phyloP scores from a whole-genome alignment of 495 filamentous ascomycete species.

The Podospora tetraspora region DNA sequence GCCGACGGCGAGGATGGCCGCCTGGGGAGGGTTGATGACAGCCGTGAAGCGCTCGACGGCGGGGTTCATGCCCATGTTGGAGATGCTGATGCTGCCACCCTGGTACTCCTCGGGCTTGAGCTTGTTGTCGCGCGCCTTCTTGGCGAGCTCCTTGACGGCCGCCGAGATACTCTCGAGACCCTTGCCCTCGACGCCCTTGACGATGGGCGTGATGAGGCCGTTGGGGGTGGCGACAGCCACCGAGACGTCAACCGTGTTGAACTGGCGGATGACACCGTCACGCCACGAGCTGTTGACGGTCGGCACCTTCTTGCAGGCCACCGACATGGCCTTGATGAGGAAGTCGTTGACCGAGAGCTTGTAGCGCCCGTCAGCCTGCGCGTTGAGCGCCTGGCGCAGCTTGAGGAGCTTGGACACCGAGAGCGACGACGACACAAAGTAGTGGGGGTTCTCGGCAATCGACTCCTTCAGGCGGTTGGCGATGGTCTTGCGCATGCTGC shows the following conservation, averaged over 20 bases:
- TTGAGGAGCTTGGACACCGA: constrained; percentile 93
- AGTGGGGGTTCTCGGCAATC: constrained; percentile 89
- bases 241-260: constrained; percentile 82
- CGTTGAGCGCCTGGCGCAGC: constrained; percentile 91
- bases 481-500: constrained; percentile 97
- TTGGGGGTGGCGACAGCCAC: constrained; percentile 92
- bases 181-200: constrained; percentile 74
- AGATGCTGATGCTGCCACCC: constrained; percentile 98
- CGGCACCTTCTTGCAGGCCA: constrained; percentile 87
- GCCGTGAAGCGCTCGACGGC: constrained; percentile 98
- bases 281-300: constrained; percentile 94
- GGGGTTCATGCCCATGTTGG: constrained; percentile 99
- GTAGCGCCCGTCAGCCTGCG: constrained; percentile 81
- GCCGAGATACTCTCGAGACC: constrained; percentile 83
- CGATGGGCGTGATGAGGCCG: constrained; percentile 96
- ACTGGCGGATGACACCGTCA: constrained; percentile 84
- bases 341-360: constrained; percentile 99
- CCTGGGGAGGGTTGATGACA: constrained; percentile 98
- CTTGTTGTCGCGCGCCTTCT: constrained; percentile 93
- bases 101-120: constrained; percentile 99
- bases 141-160: constrained; percentile 89
- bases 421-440: constrained; percentile 83
- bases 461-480: constrained; percentile 87
- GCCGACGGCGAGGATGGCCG: constrained; percentile 90
- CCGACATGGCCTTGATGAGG: constrained; percentile 89